A percentile compares a stretch with the other conserved stretches of the same genome.
These are phyloP conservation scores for Tetragonia tetragonoides DNA, from an alignment of 148 eudicot genomes.

Conservation along the genomic window DNA sequence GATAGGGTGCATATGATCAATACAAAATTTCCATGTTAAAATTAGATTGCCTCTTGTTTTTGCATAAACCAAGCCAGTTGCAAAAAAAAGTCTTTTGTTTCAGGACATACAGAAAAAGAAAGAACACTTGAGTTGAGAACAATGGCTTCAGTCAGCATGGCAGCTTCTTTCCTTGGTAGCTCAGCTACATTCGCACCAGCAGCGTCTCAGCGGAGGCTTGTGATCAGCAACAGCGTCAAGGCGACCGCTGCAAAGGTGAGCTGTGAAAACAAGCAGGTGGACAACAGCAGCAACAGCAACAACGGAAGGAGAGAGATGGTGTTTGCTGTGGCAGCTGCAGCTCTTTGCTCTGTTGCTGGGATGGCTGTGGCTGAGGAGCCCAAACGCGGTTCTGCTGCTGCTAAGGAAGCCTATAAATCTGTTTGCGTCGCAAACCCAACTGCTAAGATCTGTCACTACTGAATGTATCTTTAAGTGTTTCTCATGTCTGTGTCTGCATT, in stretches of 20 bases:
- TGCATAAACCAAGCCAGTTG: not conserved
- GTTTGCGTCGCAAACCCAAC: conserved; percentile 58
- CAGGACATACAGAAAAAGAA: not conserved
- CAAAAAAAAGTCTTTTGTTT: not conserved
- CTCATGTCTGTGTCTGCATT: not conserved
- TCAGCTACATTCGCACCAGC: conserved; percentile 3
- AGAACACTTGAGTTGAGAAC: not conserved
- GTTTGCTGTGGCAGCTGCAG: conserved; percentile 42
- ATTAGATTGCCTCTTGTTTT: not conserved
- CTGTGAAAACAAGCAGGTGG: conserved; percentile 24
- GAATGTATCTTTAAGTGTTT: conserved; percentile 18
- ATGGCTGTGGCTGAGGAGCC: conserved; percentile 37
- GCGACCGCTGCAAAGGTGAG: conserved; percentile 26
- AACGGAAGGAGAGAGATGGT: conserved; percentile 47
- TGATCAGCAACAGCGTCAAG: conserved; percentile 30
- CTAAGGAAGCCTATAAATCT: conserved; percentile 41
- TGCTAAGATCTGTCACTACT: conserved; percentile 47
- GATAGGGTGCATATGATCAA: conserved; percentile 21
- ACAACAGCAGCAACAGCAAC: conserved; percentile 17
- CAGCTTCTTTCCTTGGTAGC: conserved; percentile 28
- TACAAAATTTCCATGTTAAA: conserved; percentile 19
- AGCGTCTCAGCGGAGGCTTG: conserved; percentile 10
- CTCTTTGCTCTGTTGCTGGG: conserved; percentile 35
- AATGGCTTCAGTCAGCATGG: conserved; percentile 46
- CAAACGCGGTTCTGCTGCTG: conserved; percentile 37